These are phyloP conservation scores for Apiospora arundinis DNA, from an alignment of 2,329 filamentous ascomycete genomes.

Conservation along the genomic window DNA sequence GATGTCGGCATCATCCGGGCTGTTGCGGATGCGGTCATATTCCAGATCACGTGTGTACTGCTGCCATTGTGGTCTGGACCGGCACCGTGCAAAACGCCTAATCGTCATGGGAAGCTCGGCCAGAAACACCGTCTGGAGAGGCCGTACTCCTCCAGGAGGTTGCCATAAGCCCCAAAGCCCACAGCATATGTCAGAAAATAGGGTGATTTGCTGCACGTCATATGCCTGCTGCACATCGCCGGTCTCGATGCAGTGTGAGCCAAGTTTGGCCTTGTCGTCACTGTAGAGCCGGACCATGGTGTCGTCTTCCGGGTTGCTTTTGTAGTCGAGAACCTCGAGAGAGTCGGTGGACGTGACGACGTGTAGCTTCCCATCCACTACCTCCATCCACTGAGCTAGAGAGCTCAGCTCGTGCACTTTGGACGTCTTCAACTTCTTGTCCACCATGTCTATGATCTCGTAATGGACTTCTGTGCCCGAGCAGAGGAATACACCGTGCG, in stretches of 20 bases:
- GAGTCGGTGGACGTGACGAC: constrained; percentile 62
- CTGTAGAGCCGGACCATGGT: constrained; percentile 50
- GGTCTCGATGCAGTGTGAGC: constrained; percentile 54
- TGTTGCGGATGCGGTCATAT: constrained; percentile 52
- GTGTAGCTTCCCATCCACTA: constrained; percentile 55
- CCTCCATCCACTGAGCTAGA: constrained; percentile 54
- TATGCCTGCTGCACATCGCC: constrained; percentile 33
- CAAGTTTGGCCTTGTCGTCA: constrained; percentile 52
- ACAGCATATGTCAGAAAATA: constrained; percentile 56
- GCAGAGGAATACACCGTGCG: constrained; percentile 63
- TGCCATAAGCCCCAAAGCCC: constrained; percentile 58
- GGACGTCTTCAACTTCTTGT: constrained; percentile 57
- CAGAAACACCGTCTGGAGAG: constrained; percentile 59
- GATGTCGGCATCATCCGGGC: constrained; percentile 55
- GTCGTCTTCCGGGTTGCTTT: constrained; percentile 43
- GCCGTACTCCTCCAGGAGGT: constrained; percentile 49
- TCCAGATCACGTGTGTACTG: constrained; percentile 40
- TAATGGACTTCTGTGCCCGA: constrained; percentile 60
- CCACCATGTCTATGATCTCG: constrained; percentile 56
- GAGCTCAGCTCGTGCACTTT: constrained; percentile 59
- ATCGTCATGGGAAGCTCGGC: constrained; percentile 63
- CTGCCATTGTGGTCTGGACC: constrained; percentile 60
- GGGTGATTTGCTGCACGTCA: constrained; percentile 47
- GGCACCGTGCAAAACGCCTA: constrained; percentile 59
- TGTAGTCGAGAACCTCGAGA: constrained; percentile 59